Evolutionary conservation across 2,329 filamentous ascomycete genomes (phyloP), one percentile per base, ranked within the genome.

Genomic region (Colletotrichum lini): DNA sequence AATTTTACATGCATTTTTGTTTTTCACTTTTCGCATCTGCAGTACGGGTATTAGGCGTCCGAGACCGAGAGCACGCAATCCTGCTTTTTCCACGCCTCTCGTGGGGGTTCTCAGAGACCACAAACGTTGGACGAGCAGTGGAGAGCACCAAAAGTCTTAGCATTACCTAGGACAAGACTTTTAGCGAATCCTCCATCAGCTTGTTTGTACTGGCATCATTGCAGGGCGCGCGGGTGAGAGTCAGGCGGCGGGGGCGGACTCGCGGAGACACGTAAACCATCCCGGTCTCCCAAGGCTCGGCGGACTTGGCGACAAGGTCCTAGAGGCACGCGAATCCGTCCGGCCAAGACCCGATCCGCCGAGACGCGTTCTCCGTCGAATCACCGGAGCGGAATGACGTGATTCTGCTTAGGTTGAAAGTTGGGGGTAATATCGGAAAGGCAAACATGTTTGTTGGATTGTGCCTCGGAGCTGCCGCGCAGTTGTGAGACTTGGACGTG

Each of bases 91-190:
- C 40, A 50, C 68, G 53, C 65, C 58, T 71, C 65, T 71, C 65
- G n/a, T 63, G 65, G 58, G 30, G 58, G 44, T 58, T 67, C 38
- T 13, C 21, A n/a, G 18, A 38, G 15, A 56, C 21, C 54, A 26
- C 45, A 38, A 23, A 15, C 23, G 42, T 57, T 56, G 30, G 42
- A 44, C 26, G 38, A 35, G 15, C 50, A 30, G 45, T 26, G 42
- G 26, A 8, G 9, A 58, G 5, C 4, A 16, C 30, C 23, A 44
- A 53, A 38, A 59, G 53, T 68, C 69, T 72, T 64, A 68, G 65
- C 52, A 72, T 68, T 64, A 72, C 69, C 65, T 72, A 72, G 45
- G 69, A 69, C 69, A 72, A 72, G 69, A 72, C 58, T n/a, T 53
- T 69, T 54, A 64, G 59, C 40, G 69, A 56, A 63, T 47, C 65